These are phyloP conservation scores for Pleoardoris graminearum DNA, from an alignment of 2,329 filamentous ascomycete species.

Conservation along the genomic window DNA sequence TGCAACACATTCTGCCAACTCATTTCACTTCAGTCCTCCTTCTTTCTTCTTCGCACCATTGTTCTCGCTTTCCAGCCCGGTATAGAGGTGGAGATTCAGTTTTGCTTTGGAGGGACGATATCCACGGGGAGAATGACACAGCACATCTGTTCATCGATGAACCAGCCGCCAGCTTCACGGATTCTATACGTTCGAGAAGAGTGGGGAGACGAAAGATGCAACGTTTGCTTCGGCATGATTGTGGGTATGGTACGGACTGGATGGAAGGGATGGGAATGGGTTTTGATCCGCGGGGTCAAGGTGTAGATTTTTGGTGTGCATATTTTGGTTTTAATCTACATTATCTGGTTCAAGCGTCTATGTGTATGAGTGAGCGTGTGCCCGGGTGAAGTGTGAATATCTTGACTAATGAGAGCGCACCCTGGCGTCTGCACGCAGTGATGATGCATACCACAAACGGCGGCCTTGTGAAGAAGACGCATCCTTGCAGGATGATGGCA, in stretches of 20 bases:
- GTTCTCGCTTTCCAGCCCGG: constrained; percentile 11
- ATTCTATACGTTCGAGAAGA: not conserved
- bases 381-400: not conserved
- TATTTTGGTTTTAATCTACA: constrained; percentile 38
- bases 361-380: not conserved
- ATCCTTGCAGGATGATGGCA: not conserved
- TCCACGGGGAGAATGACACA: constrained; percentile 2
- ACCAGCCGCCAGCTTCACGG: not conserved
- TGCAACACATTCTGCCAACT: constrained; percentile 5
- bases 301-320: constrained; percentile 32
- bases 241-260: constrained; percentile 21
- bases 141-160: constrained; percentile 9
- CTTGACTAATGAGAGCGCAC: too few species aligned
- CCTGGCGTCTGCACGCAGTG: too few species aligned
- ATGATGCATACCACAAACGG: too few species aligned
- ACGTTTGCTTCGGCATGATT: constrained; percentile 33
- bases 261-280: not conserved
- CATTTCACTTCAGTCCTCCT: constrained; percentile 3
- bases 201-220: constrained; percentile 5
- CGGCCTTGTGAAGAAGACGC: not conserved
- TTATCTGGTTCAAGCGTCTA: constrained; percentile 16
- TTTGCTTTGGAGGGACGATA: constrained; percentile 1
- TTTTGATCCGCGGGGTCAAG: constrained; percentile 4
- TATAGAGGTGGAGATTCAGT: constrained; percentile 9
- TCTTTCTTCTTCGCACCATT: constrained; percentile 17